A percentile compares a stretch with the other conserved stretches of the same genome.
Evolutionary conservation across 305 asterid genomes (phyloP).

Genomic region (Solanum hybrid): DNA sequence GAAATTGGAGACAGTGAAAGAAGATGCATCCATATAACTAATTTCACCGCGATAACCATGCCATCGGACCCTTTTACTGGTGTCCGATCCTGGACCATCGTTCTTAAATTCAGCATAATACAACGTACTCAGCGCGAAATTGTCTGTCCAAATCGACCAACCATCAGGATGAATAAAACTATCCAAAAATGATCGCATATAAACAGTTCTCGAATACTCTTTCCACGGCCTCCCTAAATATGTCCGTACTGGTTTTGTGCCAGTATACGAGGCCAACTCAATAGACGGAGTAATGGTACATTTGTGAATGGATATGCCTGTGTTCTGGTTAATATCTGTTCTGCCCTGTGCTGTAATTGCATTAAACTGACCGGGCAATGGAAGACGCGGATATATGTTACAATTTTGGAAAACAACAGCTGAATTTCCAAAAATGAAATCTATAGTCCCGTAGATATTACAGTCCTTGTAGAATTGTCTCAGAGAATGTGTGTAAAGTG

Average conservation of each 20-base stretch:
- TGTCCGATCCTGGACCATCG: constrained; percentile 55
- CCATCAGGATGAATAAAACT: constrained; percentile 42
- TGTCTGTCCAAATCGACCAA: constrained; percentile 60
- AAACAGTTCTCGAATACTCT: constrained; percentile 50
- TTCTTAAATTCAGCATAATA: constrained; percentile 62
- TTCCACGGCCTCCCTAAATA: constrained; percentile 74
- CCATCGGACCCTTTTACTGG: constrained; percentile 51
- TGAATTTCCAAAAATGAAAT: constrained; percentile 75
- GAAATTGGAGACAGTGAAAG: constrained; percentile 46
- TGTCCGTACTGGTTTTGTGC: constrained; percentile 10
- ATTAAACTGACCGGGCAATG: constrained; percentile 48
- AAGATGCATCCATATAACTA: constrained; percentile 30
- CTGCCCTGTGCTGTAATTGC: constrained; percentile 74
- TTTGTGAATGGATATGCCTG: constrained; percentile 55
- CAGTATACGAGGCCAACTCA: constrained; percentile 31
- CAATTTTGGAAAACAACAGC: constrained; percentile 51
- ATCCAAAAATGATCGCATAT: constrained; percentile 40
- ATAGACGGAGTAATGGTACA: constrained; percentile 42
- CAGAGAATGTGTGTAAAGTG: constrained; percentile 55
- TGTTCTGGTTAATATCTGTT: constrained; percentile 58
- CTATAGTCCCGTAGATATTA: constrained; percentile 61
- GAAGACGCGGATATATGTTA: constrained; percentile 50
- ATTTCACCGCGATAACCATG: constrained; percentile 40
- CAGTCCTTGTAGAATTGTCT: constrained; percentile 56
- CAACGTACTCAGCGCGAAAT: constrained; percentile 46